These are phyloP conservation scores for Monosporascus sp. DNA, from an alignment of 2,329 filamentous ascomycete genomes.

Conservation along the genomic window DNA sequence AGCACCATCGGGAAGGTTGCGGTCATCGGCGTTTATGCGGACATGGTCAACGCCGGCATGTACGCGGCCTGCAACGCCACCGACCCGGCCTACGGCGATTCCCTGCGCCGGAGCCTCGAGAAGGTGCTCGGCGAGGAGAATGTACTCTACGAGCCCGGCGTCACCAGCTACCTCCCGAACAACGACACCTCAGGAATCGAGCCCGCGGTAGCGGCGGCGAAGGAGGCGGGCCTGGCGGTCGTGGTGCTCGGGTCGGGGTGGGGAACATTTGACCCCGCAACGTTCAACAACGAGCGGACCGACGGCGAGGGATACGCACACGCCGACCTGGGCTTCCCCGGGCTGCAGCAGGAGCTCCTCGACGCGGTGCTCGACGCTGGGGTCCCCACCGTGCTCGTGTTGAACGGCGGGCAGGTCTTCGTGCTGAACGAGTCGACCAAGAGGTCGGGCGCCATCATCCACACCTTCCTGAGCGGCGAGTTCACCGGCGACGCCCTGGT, in stretches of 20 bases:
- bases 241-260: slow-evolving; percentile 22
- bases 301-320: slow-evolving; percentile 28
- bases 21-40: slow-evolving; percentile 11
- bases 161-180: slow-evolving; percentile 10
- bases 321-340: slow-evolving; percentile 25
- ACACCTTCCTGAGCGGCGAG: slow-evolving; percentile 59
- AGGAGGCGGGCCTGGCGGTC: slow-evolving; percentile 22
- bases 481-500: slow-evolving; percentile 58
- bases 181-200: slow-evolving; percentile 1
- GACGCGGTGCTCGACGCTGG: slow-evolving; percentile 26
- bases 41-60: slow-evolving; percentile 11
- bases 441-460: slow-evolving; percentile 49
- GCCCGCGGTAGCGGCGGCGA: slow-evolving; percentile 20
- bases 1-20: slow-evolving; percentile 7
- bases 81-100: slow-evolving; percentile 13
- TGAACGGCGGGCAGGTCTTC: slow-evolving; percentile 26
- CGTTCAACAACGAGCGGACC: slow-evolving; percentile 25
- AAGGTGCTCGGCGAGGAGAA: slow-evolving; percentile 13
- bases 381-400: slow-evolving; percentile 19
- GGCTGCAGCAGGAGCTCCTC: slow-evolving; percentile 28
- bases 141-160: slow-evolving; percentile 12
- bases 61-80: slow-evolving; percentile 11
- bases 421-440: slow-evolving; percentile 22
- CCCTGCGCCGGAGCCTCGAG: slow-evolving; percentile 14
- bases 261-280: slow-evolving; percentile 12